Percentiles rank a stretch among this genome's conserved stretches.
Evolutionary conservation across 1,284 basidiomycete species (phyloP).

Genomic region (Papiliotrema laurentii): DNA sequence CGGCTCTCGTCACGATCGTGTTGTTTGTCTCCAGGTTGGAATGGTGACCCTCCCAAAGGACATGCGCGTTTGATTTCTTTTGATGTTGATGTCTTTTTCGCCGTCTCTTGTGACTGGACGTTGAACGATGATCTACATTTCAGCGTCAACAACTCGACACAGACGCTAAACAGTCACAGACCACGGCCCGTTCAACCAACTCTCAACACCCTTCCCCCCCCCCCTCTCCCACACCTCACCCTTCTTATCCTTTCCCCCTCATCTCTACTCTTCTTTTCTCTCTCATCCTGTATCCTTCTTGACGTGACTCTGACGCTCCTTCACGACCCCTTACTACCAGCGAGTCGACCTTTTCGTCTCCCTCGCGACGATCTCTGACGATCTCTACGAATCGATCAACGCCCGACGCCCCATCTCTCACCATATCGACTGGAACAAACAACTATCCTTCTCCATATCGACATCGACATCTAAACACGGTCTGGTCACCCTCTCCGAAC

Average conservation of each 20-base stretch:
- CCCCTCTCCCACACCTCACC: not conserved
- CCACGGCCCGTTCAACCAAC: not conserved
- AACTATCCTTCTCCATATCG: no score
- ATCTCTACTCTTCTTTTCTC: not conserved
- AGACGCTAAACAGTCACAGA: not conserved
- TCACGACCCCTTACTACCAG: no score
- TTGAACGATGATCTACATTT: conserved; percentile 2
- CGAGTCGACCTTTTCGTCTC: not conserved
- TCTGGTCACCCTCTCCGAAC: not conserved
- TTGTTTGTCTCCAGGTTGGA: no score
- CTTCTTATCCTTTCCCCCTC: not conserved
- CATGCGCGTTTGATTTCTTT: not conserved
- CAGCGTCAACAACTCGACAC: conserved; percentile 1
- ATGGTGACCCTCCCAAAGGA: not conserved
- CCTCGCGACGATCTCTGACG: not conserved
- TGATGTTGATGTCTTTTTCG: no score
- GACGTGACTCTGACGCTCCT: not conserved
- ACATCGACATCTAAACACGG: not conserved
- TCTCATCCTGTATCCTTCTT: not conserved
- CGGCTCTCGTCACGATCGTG: no score
- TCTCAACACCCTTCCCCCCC: not conserved
- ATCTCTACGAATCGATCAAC: not conserved
- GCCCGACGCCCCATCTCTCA: no score
- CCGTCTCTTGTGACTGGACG: no score
- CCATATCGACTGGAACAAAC: no score